A percentile compares a stretch with the other conserved stretches of the same genome.
These are phyloP conservation scores for Ceratocystis papillata DNA, from an alignment of 2,329 filamentous ascomycete genomes.

Conservation along the genomic window DNA sequence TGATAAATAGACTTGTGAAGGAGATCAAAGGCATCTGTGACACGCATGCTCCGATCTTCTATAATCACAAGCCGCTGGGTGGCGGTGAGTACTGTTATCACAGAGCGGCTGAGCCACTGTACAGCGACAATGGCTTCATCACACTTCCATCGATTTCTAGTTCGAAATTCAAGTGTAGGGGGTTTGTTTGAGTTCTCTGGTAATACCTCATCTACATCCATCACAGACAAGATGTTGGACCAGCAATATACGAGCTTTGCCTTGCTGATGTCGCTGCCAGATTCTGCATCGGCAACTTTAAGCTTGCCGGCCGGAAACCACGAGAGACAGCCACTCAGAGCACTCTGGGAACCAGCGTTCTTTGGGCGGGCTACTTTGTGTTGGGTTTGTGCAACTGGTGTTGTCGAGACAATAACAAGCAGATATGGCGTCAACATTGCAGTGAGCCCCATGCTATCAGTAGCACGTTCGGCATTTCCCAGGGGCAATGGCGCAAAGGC, in stretches of 20 bases:
- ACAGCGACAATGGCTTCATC: constrained; percentile 93
- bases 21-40: constrained; percentile 90
- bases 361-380: constrained; percentile 87
- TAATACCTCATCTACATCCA: constrained; percentile 71
- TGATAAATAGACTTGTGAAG: constrained; percentile 89
- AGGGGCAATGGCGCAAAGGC: constrained; percentile 83
- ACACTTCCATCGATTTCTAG: constrained; percentile 80
- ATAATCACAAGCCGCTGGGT: constrained; percentile 87
- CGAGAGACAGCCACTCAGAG: constrained; percentile 84
- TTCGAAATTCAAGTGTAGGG: constrained; percentile 64
- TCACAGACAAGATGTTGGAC: constrained; percentile 91
- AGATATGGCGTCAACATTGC: constrained; percentile 94
- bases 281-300: constrained; percentile 59
- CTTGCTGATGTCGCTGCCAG: constrained; percentile 59
- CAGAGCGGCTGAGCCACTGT: constrained; percentile 91
- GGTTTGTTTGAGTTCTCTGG: constrained; percentile 64
- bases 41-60: constrained; percentile 77
- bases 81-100: constrained; percentile 82
- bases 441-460: constrained; percentile 79
- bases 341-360: constrained; percentile 77
- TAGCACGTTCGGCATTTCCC: constrained; percentile 84
- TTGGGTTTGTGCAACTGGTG: constrained; percentile 89
- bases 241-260: constrained; percentile 94
- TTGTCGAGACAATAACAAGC: constrained; percentile 93
- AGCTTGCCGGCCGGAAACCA: constrained; percentile 96